Percentiles rank a stretch among this genome's conserved stretches.
phyloP scores from a whole-genome alignment of 1,284 basidiomycete genomes.

The Neolentinus lepideus region DNA sequence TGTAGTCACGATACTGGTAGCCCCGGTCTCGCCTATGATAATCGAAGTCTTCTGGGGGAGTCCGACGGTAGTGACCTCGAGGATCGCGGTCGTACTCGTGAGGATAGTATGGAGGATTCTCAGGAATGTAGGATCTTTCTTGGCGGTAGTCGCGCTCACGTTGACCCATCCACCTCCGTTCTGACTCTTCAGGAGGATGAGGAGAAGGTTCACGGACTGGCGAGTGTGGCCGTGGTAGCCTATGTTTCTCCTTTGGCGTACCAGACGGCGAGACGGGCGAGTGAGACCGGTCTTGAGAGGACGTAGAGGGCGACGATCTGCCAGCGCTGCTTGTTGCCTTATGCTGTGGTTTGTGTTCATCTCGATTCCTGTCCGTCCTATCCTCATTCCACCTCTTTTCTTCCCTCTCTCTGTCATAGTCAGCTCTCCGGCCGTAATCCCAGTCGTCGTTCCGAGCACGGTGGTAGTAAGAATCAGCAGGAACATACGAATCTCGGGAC shows the following conservation, averaged over 20 bases:
- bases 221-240: constrained; percentile 19
- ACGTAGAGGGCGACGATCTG: not conserved
- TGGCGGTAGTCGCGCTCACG: not conserved
- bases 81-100: not conserved
- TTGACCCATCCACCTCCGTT: not conserved
- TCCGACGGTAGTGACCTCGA: not conserved
- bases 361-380: not conserved
- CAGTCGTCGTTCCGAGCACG: not conserved
- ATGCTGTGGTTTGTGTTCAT: not conserved
- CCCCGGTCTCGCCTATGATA: constrained; percentile 4
- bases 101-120: not conserved
- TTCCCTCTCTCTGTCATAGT: not conserved
- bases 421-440: not conserved
- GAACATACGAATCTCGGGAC: not conserved
- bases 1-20: not conserved
- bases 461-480: not conserved
- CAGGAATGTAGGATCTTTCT: not conserved
- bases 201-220: constrained; percentile 10
- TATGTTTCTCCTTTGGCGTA: constrained; percentile 19
- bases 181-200: constrained; percentile 10
- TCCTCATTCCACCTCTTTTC: not conserved
- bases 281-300: constrained; percentile 13
- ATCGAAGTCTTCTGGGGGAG: constrained; percentile 8
- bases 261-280: constrained; percentile 15
- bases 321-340: not conserved